A percentile compares a stretch with the other conserved stretches of the same genome.
Evolutionary conservation across 768 basidiomycete genomes (phyloP).

Genomic region (Heimioporus sp.): DNA sequence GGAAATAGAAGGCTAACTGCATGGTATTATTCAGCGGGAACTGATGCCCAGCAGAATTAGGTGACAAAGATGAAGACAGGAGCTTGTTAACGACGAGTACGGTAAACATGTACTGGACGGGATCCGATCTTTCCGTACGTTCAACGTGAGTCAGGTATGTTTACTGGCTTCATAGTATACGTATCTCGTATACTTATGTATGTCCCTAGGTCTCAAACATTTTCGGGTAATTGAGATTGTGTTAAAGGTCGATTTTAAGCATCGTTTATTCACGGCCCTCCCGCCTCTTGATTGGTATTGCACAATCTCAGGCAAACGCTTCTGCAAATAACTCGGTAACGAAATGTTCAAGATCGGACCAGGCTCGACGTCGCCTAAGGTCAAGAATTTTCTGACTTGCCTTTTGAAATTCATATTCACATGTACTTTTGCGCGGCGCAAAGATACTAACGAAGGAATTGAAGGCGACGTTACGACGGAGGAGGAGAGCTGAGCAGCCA

Average conservation of each 20-base stretch:
- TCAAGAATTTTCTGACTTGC: conserved; percentile 26
- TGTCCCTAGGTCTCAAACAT: conserved; percentile 69
- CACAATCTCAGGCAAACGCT: conserved; percentile 90
- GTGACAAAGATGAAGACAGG: conserved; percentile 38
- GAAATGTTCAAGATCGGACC: conserved; percentile 78
- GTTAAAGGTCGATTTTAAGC: conserved; percentile 91
- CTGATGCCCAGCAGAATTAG: conserved; percentile 33
- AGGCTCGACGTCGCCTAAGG: conserved; percentile 81
- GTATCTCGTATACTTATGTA: not conserved
- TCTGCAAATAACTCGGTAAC: conserved; percentile 84
- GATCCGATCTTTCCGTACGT: conserved; percentile 74
- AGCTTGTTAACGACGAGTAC: conserved; percentile 37
- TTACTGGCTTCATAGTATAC: not conserved
- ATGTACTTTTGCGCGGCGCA: conserved; percentile 42
- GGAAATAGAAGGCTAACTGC: conserved; percentile 18
- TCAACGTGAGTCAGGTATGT: conserved; percentile 74
- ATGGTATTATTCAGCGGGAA: conserved; percentile 31
- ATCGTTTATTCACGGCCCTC: conserved; percentile 66
- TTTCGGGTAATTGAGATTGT: conserved; percentile 73
- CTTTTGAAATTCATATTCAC: not conserved
- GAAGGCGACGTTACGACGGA: conserved; percentile 56
- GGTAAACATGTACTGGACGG: conserved; percentile 84
- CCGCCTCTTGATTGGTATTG: conserved; percentile 76
- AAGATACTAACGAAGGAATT: conserved; percentile 68
- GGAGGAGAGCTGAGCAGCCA: conserved; percentile 61